Percentiles rank a stretch among this genome's conserved stretches.
Evolutionary conservation across 2,329 filamentous ascomycete species (phyloP).

Genomic region (Curvularia eragrostidis): DNA sequence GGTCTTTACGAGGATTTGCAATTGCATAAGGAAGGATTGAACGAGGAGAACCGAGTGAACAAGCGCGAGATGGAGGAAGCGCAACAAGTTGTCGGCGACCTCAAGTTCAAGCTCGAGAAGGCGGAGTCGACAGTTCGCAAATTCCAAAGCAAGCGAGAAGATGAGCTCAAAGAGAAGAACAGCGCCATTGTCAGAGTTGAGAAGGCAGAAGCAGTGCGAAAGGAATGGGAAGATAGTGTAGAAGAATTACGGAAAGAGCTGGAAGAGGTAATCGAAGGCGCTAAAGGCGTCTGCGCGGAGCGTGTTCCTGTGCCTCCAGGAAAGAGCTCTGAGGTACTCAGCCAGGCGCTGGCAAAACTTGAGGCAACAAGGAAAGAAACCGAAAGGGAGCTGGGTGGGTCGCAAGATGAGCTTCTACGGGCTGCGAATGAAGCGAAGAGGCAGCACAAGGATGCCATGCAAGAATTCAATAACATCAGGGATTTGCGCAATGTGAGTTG

Average conservation of each 20-base stretch:
- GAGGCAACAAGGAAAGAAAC: constrained; percentile 33
- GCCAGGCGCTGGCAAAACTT: constrained; percentile 40
- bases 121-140: constrained; percentile 39
- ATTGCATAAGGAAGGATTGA: constrained; percentile 53
- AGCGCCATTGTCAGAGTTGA: constrained; percentile 46
- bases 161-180: constrained; percentile 54
- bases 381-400: constrained; percentile 46
- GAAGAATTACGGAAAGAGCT: constrained; percentile 31
- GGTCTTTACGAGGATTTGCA: constrained; percentile 59
- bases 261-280: constrained; percentile 34
- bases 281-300: constrained; percentile 24
- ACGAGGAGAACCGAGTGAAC: constrained; percentile 40
- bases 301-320: constrained; percentile 42
- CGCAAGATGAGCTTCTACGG: constrained; percentile 38
- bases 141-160: constrained; percentile 40
- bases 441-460: constrained; percentile 28
- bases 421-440: constrained; percentile 41
- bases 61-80: constrained; percentile 44
- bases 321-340: constrained; percentile 42
- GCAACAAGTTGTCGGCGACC: constrained; percentile 31
- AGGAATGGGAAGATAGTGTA: constrained; percentile 33
- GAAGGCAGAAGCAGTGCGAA: constrained; percentile 39
- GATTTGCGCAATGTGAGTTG: constrained; percentile 27
- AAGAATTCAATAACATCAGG: constrained; percentile 28
- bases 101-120: constrained; percentile 34